Evolutionary conservation across 805 yeast genomes (phyloP).

Genomic region (Saccharomycodes ludwigii): DNA sequence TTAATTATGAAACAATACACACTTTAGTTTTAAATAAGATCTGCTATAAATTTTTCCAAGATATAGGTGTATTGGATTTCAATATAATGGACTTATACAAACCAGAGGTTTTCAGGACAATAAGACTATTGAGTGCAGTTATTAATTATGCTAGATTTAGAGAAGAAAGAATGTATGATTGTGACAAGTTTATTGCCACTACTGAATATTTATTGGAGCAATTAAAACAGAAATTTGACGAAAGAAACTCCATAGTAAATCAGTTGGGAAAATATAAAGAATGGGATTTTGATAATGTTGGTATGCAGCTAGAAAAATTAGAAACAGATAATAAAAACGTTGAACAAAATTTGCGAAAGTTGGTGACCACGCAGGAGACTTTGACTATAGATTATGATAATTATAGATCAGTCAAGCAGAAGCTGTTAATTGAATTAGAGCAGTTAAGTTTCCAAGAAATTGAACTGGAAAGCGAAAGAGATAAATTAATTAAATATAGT

Average conservation of each 20-base stretch:
- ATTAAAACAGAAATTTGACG: constrained; percentile 30
- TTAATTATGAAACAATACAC: constrained; percentile 29
- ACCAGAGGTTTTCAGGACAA: constrained; percentile 60
- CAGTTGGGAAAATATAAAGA: constrained; percentile 26
- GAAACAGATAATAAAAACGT: constrained; percentile 40
- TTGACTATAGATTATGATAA: constrained; percentile 48
- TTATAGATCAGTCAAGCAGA: constrained; percentile 52
- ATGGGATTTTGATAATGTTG: constrained; percentile 16
- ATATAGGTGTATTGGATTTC: constrained; percentile 71
- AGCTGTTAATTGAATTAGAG: constrained; percentile 46
- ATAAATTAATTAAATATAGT: constrained; percentile 45
- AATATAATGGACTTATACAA: constrained; percentile 58
- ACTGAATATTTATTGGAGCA: constrained; percentile 39
- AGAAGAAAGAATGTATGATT: constrained; percentile 61
- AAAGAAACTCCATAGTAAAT: constrained; percentile 25
- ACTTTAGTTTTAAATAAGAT: constrained; percentile 47
- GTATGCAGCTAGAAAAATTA: constrained; percentile 28
- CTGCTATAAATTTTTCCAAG: constrained; percentile 48
- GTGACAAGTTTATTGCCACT: constrained; percentile 46
- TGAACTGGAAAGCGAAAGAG: constrained; percentile 47
- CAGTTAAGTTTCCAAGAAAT: constrained; percentile 43
- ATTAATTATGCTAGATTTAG: constrained; percentile 78
- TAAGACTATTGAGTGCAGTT: constrained; percentile 65
- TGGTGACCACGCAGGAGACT: constrained; percentile 51
- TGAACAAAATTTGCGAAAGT: constrained; percentile 47